Evolutionary conservation across 257 asterid genomes (phyloP), one percentile per base, ranked within the genome.

Genomic region (Salvia miltiorrhiza): DNA sequence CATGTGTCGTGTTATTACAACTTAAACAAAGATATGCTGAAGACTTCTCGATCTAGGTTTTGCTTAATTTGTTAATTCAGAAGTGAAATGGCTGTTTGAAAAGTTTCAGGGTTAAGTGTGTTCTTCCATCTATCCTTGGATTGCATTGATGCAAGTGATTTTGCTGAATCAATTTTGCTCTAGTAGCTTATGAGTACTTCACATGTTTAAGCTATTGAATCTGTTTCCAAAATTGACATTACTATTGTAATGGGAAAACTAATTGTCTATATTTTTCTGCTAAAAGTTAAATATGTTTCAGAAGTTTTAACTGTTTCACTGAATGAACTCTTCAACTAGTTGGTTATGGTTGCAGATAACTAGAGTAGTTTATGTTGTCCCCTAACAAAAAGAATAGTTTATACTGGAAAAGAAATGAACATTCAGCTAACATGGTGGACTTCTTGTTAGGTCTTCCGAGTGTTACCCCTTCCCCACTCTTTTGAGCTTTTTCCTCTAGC

Each of bases 41-140:
- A 16, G 16, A 3, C 65, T 58, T 58, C 65, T 58, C 3, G 17
- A 35, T 33, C 16, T 37, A 23, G 17, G 5, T 60, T 60, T 37
- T 47, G 23, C 17, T 17, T 17, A 2, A 33, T 41, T 13, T 8
- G 2, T 1, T 16, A 14, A 33, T 23, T 54, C 23, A 47, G 28
- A 17, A 50, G 61, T 54, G 33, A 54, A n/a, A n/a, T n/a, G n/a
- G n/a, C n/a, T n/a, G n/a, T 7, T 24, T 2, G 7, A 12, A 20
- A 9, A 26, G 16, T 20, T 23, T n/a, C 10, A 16, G 53, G 21
- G 16, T 9, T 47, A 21, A 16, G 37, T 41, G 16, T 7, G 10
- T 13, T 53, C 44, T 13, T 63, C 62, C n/a, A n/a, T n/a, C n/a
- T n/a, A n/a, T n/a, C n/a, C n/a, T 68, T 40, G 56, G 54, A 26